Base-by-base conservation (phyloP, 805 yeast species). In the Saccharomycopsis malanga region DNA sequence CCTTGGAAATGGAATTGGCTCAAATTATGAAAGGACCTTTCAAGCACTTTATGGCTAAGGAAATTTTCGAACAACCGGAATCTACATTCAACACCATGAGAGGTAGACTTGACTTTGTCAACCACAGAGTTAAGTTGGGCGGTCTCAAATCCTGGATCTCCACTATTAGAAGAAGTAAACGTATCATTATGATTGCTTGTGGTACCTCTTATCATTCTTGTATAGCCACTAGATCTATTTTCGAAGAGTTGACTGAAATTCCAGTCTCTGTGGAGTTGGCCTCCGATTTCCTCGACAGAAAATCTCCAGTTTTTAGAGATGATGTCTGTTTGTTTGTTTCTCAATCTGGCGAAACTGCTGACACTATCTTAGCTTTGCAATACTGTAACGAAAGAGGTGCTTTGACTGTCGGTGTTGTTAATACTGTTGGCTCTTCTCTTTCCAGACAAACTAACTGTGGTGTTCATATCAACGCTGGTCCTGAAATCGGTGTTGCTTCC, bases 141-240 rank as follows among this genome's bases (percentile, higher is more conserved):
- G 99, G 99, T 35, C 74, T 93, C 60, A 79, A 83, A 57, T 74
- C 83, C 14, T 86, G 81, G 76, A 72, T 93, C 54, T 80, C 93
- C 24, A 85, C 93, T 39, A 86, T 93, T 54, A 79, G 98, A 69
- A 80, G 96, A 61, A 88, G 96, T 58, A 81, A 97, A 69, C 80
- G 98, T 68, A 76, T 93, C 59, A 86, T 89, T 51, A 93, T 93
- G 98, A 86, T 93, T 69, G 99, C 98, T 1, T 93, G 99, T 71
- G 99, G 99, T 71, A 93, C 99, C 4, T 93, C 98, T 0, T 93
- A 89, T 64, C 98, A 93, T 69, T 93, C 98, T 15, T 93, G 99
- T 72, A 70, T 93, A 63, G 98, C 98, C 18, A 91, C 96, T 20
- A 81, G 99, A 68, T 85, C 96, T 14, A 82, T 88, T 54, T 89